Evolutionary conservation across 1,284 basidiomycete genomes (phyloP), one percentile per base, ranked within the genome.

Genomic region (Puccinia coronata): DNA sequence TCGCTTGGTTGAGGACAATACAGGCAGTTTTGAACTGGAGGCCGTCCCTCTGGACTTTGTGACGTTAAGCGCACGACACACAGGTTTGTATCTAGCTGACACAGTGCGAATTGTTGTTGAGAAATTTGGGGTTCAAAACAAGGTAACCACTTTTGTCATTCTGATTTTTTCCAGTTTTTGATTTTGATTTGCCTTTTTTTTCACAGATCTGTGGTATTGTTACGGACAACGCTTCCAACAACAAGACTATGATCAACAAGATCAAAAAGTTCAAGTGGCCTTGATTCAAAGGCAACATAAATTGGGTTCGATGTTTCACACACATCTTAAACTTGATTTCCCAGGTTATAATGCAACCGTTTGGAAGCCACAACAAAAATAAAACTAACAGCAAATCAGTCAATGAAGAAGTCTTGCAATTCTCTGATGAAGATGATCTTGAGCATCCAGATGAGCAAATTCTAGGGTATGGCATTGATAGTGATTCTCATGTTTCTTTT

Each of bases 151-250:
- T 69, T 23, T 28, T n/a, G 3, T n/a, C 2, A 14, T 61, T 61
- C 14, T 28, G n/a, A 28, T 6, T 57, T 4, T 28, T 57, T 61
- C n/a, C 2, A 61, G 28, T 4, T 18, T 18, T 20, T 61, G 16
- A 61, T 61, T 25, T 9, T 61, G 34, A 61, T 61, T 25, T 18
- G 14, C 23, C 12, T 36, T 61, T 18, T 18, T 34, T 25, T 47
- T 20, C 4, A n/a, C 23, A 69, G 65, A 69, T 69, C 23, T 69
- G 39, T 69, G 65, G 65, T 36, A 69, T 69, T 69, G 65, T 69
- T 41, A 69, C 65, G 25, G 65, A 69, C 43, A 69, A 69, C 47
- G 65, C n/a, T n/a, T n/a, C n/a, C n/a, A n/a, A n/a, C n/a, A n/a
- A n/a, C n/a, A n/a, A n/a, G n/a, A n/a, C n/a, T n/a, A n/a, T n/a